Conservation (phyloP, 2,329 filamentous ascomycete genomes). For the Westerdykella ornata region DNA sequence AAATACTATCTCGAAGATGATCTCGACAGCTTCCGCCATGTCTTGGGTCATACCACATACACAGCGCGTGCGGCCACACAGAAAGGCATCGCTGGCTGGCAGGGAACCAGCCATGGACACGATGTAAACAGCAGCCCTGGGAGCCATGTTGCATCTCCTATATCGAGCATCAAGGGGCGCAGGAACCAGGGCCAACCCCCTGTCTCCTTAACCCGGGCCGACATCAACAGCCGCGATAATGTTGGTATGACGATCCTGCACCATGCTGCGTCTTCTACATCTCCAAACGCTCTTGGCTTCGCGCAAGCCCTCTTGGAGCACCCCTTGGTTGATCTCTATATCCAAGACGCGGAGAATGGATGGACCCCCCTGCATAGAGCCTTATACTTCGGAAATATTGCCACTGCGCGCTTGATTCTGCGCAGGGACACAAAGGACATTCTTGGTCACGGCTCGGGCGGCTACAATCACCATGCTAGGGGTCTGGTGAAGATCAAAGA, state of each 20-base stretch:
- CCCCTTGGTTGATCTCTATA: slow-evolving; percentile 75
- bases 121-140: slow-evolving; percentile 43
- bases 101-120: slow-evolving; percentile 23
- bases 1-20: slow-evolving; percentile 96
- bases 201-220: slow-evolving; percentile 49
- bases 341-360: slow-evolving; percentile 82
- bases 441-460: slow-evolving; percentile 54
- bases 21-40: slow-evolving; percentile 86
- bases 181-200: slow-evolving; percentile 25
- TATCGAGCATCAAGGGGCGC: slow-evolving; percentile 31
- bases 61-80: slow-evolving; percentile 51
- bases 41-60: slow-evolving; percentile 66
- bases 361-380: slow-evolving; percentile 94
- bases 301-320: slow-evolving; percentile 74
- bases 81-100: slow-evolving; percentile 39
- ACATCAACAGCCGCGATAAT: slow-evolving; percentile 80
- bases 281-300: slow-evolving; percentile 63
- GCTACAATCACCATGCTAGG: slow-evolving; percentile 56
- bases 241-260: slow-evolving; percentile 77
- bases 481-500: slow-evolving; percentile 93
- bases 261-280: slow-evolving; percentile 70
- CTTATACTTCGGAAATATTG: slow-evolving; percentile 81
- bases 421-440: slow-evolving; percentile 66
- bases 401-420: slow-evolving; percentile 75
- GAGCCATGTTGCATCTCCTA: slow-evolving; percentile 43